These are phyloP conservation scores for Lactarius sanguifluus DNA, from an alignment of 768 basidiomycete species.

Conservation along the genomic window DNA sequence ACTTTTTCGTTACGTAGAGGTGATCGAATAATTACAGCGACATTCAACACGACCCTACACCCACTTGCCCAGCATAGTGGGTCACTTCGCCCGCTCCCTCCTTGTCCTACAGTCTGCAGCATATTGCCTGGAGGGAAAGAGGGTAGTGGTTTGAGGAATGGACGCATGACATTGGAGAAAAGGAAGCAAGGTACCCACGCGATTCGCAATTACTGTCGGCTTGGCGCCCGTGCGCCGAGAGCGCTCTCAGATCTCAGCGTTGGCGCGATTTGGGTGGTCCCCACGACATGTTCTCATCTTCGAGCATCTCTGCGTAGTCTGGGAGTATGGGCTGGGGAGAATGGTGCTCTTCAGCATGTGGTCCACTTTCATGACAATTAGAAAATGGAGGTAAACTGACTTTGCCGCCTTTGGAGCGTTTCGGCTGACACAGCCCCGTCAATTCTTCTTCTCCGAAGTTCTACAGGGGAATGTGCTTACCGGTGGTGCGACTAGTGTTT, in stretches of 20 bases:
- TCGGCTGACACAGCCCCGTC: neutral
- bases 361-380: neutral
- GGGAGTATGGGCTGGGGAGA: neutral
- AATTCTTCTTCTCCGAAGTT: neutral
- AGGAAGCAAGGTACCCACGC: neutral
- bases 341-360: neutral
- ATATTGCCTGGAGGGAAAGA: neutral
- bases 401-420: neutral
- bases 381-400: neutral
- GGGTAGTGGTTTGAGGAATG: neutral
- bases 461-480: neutral
- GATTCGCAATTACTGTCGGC: neutral
- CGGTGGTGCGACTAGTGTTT: neutral
- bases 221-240: constrained; percentile 1
- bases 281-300: constrained; percentile 38
- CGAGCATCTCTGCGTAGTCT: constrained; percentile 34
- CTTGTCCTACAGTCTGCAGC: neutral
- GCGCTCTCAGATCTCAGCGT: constrained; percentile 5
- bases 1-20: neutral
- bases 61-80: neutral
- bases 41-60: neutral
- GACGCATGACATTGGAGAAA: neutral
- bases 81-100: neutral
- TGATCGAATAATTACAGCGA: neutral
- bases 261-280: constrained; percentile 29